Evolutionary conservation across 768 basidiomycete species (phyloP).

Genomic region (Russula ochroleuca): DNA sequence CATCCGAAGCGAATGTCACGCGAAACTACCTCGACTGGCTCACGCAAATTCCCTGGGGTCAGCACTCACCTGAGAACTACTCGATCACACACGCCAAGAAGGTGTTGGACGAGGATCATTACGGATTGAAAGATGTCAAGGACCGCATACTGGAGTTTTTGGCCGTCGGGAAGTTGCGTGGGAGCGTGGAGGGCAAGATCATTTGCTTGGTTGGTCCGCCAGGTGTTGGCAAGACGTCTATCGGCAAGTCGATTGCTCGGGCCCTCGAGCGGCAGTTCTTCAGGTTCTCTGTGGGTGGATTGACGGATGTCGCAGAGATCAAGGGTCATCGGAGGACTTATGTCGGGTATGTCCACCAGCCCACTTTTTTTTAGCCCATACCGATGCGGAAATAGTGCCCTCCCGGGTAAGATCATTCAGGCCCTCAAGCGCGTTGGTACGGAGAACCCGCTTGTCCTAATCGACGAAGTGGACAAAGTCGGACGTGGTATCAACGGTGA

Average conservation of each 20-base stretch:
- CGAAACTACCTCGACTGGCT: slow-evolving; percentile 94
- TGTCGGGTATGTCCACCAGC: slow-evolving; percentile 58
- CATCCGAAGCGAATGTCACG: slow-evolving; percentile 90
- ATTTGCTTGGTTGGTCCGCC: slow-evolving; percentile 95
- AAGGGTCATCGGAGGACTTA: slow-evolving; percentile 98
- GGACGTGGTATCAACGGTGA: slow-evolving; percentile 89
- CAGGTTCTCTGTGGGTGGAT: slow-evolving; percentile 92
- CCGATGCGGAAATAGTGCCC: slow-evolving; percentile 47
- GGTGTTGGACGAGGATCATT: slow-evolving; percentile 93
- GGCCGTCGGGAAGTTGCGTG: slow-evolving; percentile 90
- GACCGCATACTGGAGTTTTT: slow-evolving; percentile 94
- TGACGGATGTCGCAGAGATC: slow-evolving; percentile 98
- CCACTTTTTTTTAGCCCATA: background rate
- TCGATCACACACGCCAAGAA: slow-evolving; percentile 74
- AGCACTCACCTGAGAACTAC: slow-evolving; percentile 90
- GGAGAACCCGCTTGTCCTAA: slow-evolving; percentile 90
- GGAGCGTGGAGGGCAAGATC: slow-evolving; percentile 96
- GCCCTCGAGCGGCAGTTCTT: slow-evolving; percentile 91
- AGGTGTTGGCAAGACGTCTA: slow-evolving; percentile 95
- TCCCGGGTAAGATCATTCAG: slow-evolving; percentile 94
- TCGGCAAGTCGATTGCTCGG: slow-evolving; percentile 91
- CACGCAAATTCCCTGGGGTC: slow-evolving; percentile 95
- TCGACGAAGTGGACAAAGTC: slow-evolving; percentile 96
- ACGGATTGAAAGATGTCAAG: slow-evolving; percentile 88
- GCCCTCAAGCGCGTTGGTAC: slow-evolving; percentile 90